Percentiles rank a stretch among this genome's conserved stretches.
Conservation (phyloP, 2,329 filamentous ascomycete species). For the Knoxdaviesia capensis region DNA sequence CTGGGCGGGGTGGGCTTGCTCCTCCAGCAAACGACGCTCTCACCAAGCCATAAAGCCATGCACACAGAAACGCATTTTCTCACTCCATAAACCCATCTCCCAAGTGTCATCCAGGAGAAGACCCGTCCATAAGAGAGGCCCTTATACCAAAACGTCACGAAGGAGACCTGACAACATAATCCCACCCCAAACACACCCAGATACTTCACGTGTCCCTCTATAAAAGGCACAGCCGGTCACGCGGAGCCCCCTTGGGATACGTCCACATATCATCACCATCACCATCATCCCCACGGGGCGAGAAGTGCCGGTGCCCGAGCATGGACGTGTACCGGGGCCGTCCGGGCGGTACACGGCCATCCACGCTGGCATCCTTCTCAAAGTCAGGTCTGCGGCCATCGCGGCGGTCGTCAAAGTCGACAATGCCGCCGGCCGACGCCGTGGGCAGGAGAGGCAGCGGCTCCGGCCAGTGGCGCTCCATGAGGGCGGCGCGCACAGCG, state of each 20-base stretch:
- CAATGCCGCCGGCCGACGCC: slow-evolving; percentile 17
- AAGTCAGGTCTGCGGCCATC: slow-evolving; percentile 13
- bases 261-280: slow-evolving; percentile 2
- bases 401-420: slow-evolving; percentile 19
- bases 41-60: no score
- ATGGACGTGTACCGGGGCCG: slow-evolving; percentile 5
- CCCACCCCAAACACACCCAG: background rate
- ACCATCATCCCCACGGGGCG: slow-evolving; percentile 20
- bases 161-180: no score
- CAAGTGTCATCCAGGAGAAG: no score
- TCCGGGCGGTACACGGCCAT: slow-evolving; percentile 12
- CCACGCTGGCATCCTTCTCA: slow-evolving; percentile 15
- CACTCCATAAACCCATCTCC: no score
- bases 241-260: background rate
- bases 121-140: no score
- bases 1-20: no score
- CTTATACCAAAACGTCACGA: no score
- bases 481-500: slow-evolving; percentile 16
- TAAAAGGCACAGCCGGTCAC: background rate
- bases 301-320: slow-evolving; percentile 15
- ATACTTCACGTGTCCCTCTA: background rate
- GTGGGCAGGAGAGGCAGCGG: slow-evolving; percentile 13
- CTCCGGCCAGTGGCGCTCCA: slow-evolving; percentile 16
- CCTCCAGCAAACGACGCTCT: no score
- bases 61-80: no score